phyloP scores from a whole-genome alignment of 495 filamentous ascomycete species.

The Pyronema domesticum region DNA sequence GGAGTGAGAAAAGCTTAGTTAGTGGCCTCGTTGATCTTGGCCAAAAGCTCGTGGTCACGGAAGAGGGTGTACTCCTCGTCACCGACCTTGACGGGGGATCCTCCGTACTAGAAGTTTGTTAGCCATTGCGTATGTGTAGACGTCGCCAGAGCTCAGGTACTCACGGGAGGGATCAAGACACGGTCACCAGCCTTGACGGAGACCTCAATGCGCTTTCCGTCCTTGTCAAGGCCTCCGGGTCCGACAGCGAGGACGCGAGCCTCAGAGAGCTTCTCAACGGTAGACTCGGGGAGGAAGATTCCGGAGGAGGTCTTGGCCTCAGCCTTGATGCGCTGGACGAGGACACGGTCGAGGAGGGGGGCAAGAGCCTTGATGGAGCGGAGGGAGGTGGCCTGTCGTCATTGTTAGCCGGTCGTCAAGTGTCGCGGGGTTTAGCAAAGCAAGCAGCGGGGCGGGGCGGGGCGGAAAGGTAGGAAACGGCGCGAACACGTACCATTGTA shows the following conservation, averaged over 20 bases:
- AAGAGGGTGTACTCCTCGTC: slow-evolving; percentile 93
- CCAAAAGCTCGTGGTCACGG: slow-evolving; percentile 86
- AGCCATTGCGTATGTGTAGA: neutral
- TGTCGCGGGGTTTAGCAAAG: too few relatives aligned
- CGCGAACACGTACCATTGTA: too few relatives aligned
- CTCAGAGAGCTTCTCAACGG: slow-evolving; percentile 96
- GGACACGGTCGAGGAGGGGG: slow-evolving; percentile 92
- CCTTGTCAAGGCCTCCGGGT: slow-evolving; percentile 66
- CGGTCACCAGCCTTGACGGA: slow-evolving; percentile 71
- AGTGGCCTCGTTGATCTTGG: slow-evolving; percentile 61
- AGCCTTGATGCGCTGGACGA: slow-evolving; percentile 95
- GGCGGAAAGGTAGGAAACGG: too few relatives aligned
- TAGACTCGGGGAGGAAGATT: slow-evolving; percentile 93
- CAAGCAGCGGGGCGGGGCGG: too few relatives aligned
- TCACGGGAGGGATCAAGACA: slow-evolving; percentile 91
- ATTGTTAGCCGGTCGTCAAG: too few relatives aligned
- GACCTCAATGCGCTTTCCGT: slow-evolving; percentile 69
- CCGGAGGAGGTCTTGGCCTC: slow-evolving; percentile 89
- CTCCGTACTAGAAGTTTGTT: slow-evolving; percentile 53
- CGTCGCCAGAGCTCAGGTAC: slow-evolving; percentile 12
- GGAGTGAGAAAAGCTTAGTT: neutral
- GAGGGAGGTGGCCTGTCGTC: slow-evolving; percentile 46
- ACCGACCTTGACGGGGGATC: slow-evolving; percentile 88
- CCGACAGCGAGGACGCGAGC: slow-evolving; percentile 89
- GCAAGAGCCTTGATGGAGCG: slow-evolving; percentile 90